These are phyloP conservation scores for Populus ilicifolia DNA, from an alignment of 345 rosid genomes.

Conservation along the genomic window DNA sequence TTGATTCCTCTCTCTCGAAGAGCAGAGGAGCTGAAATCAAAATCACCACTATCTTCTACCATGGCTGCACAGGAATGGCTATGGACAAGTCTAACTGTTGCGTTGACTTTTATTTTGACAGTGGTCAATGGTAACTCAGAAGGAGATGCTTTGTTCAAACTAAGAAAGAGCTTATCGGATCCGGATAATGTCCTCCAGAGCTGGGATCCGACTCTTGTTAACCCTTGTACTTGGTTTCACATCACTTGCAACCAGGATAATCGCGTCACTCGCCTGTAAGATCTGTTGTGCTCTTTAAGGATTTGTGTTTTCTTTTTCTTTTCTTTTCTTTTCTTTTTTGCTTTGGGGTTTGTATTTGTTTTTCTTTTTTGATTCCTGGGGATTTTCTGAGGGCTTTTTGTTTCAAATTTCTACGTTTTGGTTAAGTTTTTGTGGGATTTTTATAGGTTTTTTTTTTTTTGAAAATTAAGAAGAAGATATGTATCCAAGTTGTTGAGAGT, in stretches of 20 bases:
- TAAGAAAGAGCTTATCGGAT: constrained; percentile 66
- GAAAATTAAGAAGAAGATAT: not conserved
- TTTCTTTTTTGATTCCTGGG: not conserved
- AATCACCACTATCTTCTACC: not conserved
- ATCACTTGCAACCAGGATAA: constrained; percentile 83
- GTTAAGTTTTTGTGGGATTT: not conserved
- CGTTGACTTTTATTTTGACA: constrained; percentile 14
- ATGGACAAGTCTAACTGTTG: constrained; percentile 37
- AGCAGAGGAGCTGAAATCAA: not conserved
- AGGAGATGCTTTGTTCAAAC: constrained; percentile 80
- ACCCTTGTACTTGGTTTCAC: constrained; percentile 98
- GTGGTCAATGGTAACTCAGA: constrained; percentile 61
- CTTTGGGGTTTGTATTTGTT: not conserved
- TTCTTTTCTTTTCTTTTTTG: not conserved
- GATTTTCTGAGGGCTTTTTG: not conserved
- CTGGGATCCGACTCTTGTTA: constrained; percentile 99
- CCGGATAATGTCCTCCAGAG: constrained; percentile 90
- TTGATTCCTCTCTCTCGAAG: not conserved
- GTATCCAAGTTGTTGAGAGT: not conserved
- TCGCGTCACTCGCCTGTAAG: constrained; percentile 87
- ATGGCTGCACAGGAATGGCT: constrained; percentile 47
- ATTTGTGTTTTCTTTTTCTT: not conserved
- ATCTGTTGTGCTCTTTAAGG: not conserved
- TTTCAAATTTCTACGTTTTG: not conserved
- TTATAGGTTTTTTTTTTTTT: not conserved